These are phyloP conservation scores for Zymoseptoria crescenta DNA, from an alignment of 2,329 filamentous ascomycete genomes.

Conservation along the genomic window DNA sequence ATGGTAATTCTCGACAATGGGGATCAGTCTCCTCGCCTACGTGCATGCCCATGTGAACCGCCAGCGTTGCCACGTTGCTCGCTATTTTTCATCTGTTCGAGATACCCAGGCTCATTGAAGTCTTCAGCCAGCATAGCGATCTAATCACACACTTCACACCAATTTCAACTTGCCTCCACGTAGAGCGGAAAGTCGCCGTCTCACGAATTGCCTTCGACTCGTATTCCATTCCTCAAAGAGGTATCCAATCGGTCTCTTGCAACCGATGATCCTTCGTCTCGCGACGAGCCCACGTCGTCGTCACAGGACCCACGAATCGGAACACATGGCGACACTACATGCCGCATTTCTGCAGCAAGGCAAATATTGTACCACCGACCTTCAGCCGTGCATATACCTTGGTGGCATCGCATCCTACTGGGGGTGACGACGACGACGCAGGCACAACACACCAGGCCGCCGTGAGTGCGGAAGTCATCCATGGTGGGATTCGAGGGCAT, in stretches of 20 bases:
- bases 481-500: neutral
- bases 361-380: neutral
- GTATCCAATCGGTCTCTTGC: neutral
- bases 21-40: neutral
- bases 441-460: neutral
- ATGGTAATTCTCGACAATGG: neutral
- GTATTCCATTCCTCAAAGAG: neutral
- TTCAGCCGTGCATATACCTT: neutral
- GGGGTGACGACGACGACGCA: neutral
- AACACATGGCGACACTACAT: neutral
- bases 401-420: neutral
- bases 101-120: neutral
- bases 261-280: neutral
- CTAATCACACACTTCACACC: neutral
- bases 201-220: neutral
- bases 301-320: neutral
- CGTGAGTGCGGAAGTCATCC: neutral
- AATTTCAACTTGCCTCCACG: neutral
- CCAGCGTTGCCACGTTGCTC: neutral
- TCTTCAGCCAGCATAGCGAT: neutral
- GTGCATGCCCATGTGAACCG: neutral
- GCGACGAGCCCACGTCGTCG: neutral
- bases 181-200: neutral
- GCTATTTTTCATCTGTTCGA: neutral
- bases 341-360: neutral